A percentile compares a stretch with the other conserved stretches of the same genome.
These are phyloP conservation scores for Parasitella parasitica DNA, from an alignment of 371 early-diverging fungal species.

Conservation along the genomic window DNA sequence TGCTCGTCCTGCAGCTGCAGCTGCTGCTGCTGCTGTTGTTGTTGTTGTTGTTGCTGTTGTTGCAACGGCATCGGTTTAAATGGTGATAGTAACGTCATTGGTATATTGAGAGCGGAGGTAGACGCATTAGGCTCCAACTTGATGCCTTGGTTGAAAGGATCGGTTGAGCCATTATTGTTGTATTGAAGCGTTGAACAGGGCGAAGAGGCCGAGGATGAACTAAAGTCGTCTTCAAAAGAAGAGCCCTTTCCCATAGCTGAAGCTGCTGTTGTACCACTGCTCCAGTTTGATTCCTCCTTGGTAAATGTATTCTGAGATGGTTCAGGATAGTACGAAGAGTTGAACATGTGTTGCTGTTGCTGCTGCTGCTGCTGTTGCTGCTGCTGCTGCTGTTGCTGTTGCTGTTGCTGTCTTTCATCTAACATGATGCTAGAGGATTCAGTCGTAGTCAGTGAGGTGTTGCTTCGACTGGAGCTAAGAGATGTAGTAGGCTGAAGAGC, in stretches of 20 bases:
- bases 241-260: not conserved
- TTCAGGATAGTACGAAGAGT: not conserved
- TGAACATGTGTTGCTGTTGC: not conserved
- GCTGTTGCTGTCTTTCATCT: not conserved
- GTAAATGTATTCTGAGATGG: not conserved
- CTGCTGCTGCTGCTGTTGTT: not conserved
- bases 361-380: not conserved
- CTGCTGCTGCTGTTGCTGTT: too few species aligned
- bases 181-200: slow-evolving; percentile 27
- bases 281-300: not conserved
- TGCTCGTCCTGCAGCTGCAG: not conserved
- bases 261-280: not conserved
- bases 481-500: not conserved
- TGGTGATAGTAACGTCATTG: slow-evolving; percentile 34
- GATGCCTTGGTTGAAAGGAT: not conserved
- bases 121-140: slow-evolving; percentile 2
- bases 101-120: slow-evolving; percentile 2
- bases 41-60: slow-evolving; percentile 4
- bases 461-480: not conserved
- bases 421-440: not conserved
- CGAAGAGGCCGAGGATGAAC: slow-evolving; percentile 33
- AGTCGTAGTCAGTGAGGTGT: not conserved
- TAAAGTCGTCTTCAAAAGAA: slow-evolving; percentile 25
- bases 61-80: slow-evolving; percentile 31
- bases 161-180: not conserved